Conservation (phyloP, 2,329 filamentous ascomycete genomes). For the Fusarium xyrophilum region DNA sequence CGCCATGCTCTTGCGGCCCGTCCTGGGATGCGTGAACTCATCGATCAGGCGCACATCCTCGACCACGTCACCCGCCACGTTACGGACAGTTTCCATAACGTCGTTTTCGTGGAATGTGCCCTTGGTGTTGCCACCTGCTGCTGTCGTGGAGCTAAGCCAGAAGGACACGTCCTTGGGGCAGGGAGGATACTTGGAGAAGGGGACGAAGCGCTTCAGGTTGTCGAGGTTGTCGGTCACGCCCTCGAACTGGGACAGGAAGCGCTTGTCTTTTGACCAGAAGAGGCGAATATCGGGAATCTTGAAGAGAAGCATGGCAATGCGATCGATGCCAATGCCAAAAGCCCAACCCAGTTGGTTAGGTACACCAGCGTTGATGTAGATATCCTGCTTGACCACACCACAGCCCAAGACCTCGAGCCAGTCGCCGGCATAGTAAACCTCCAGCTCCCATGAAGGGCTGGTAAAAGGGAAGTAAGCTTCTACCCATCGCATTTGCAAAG, state of each 20-base stretch:
- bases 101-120: slow-evolving; percentile 87
- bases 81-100: slow-evolving; percentile 92
- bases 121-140: slow-evolving; percentile 57
- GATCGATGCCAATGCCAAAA: slow-evolving; percentile 91
- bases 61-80: slow-evolving; percentile 79
- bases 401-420: slow-evolving; percentile 98
- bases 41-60: slow-evolving; percentile 89
- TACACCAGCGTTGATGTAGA: slow-evolving; percentile 79
- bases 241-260: slow-evolving; percentile 87
- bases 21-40: slow-evolving; percentile 87
- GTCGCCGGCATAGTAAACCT: slow-evolving; percentile 91
- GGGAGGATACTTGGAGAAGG: slow-evolving; percentile 90
- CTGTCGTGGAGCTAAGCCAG: slow-evolving; percentile 69
- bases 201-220: slow-evolving; percentile 70
- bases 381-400: slow-evolving; percentile 83
- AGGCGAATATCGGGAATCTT: slow-evolving; percentile 94
- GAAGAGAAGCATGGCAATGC: slow-evolving; percentile 97
- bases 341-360: slow-evolving; percentile 87
- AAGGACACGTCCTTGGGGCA: slow-evolving; percentile 95
- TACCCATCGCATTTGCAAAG: slow-evolving; percentile 88
- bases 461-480: slow-evolving; percentile 99
- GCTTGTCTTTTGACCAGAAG: slow-evolving; percentile 87
- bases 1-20: slow-evolving; percentile 81
- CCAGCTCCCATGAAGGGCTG: slow-evolving; percentile 92
- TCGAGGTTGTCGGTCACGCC: slow-evolving; percentile 62